Base-by-base conservation (phyloP, 371 early-diverging fungal genomes). In the Mortierella sp. region DNA sequence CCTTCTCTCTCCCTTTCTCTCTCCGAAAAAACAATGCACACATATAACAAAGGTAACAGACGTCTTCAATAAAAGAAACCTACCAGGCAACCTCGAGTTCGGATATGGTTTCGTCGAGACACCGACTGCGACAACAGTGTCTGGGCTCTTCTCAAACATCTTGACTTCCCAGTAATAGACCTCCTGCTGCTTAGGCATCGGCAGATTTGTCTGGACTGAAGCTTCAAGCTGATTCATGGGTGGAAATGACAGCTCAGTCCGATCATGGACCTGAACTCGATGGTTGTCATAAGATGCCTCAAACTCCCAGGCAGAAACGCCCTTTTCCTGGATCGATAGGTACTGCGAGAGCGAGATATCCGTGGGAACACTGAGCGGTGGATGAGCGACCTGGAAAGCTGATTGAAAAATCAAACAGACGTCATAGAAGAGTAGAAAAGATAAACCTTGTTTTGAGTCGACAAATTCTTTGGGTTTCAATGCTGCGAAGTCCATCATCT, bases 291-390 rank as follows among this genome's bases (percentile, higher is more conserved):
- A 82, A 37, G 91, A 87, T 60, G 89, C 85, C 53, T 87, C 91
- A 81, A 94, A 92, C 69, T 92, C 90, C 88, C 93, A 94, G 12
- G 94, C 94, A 11, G 88, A 86, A 2, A 94, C 92, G 44, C 94
- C 94, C 72, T 92, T 92, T 78, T 94, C 94, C 75, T 89, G 90
- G 50, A 94, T 93, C 24, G 86, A 84, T 17, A 87, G 84, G 50
- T 84, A 83, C 55, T 90, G 90, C 24, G 89, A 84, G 27, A 84
- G 70, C 3, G 90, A 89, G 52, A 91, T 87, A 50, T 88, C 87
- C n/a, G 90, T 89, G 17, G 90, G 83, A 19, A 89, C 75, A 57
- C 87, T 86, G 51, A 85, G 83, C 5, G 89, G 89, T 19, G 91
- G 90, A 66, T 88, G 79, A 27, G 82, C 79, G 30, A 79, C 72